A percentile compares a stretch with the other conserved stretches of the same genome.
Evolutionary conservation across 176 grass and related monocot species (phyloP).

Genomic region (Poa pratensis): DNA sequence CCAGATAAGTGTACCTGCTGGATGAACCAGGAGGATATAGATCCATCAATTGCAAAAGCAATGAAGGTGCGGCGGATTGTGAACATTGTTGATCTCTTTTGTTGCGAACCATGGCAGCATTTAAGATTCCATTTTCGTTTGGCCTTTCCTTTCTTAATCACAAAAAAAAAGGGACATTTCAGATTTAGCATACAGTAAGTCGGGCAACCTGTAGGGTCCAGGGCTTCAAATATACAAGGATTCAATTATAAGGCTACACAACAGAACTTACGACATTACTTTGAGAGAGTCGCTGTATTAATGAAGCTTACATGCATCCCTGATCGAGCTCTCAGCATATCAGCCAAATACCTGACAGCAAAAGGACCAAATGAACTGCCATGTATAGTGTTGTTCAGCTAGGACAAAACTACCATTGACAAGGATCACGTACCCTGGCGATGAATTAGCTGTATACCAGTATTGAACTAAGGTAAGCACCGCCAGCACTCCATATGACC

Average conservation of each 20-base stretch:
- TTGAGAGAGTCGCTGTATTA: constrained; percentile 58
- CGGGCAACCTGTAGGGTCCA: background rate
- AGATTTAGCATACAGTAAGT: constrained; percentile 25
- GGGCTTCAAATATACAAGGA: constrained; percentile 15
- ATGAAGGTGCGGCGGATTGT: constrained; percentile 48
- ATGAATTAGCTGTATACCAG: constrained; percentile 71
- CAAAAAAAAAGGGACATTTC: constrained; percentile 67
- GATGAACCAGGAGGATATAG: constrained; percentile 71
- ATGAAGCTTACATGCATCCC: constrained; percentile 67
- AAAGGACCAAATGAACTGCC: background rate
- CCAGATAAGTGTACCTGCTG: constrained; percentile 56
- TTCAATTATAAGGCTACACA: constrained; percentile 2
- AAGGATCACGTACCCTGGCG: constrained; percentile 66
- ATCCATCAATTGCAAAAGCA: constrained; percentile 59
- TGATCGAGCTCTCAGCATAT: constrained; percentile 73
- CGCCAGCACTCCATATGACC: constrained; percentile 61
- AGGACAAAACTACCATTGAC: background rate
- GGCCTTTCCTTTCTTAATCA: constrained; percentile 93
- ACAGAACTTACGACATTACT: constrained; percentile 63
- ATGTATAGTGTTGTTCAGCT: background rate
- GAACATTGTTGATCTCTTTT: constrained; percentile 48
- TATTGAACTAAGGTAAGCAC: constrained; percentile 65
- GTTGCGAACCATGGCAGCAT: constrained; percentile 48
- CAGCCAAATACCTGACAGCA: constrained; percentile 64
- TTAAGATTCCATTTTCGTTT: constrained; percentile 61